phyloP scores from a whole-genome alignment of 805 yeast species.

The Komagataella ulmi region DNA sequence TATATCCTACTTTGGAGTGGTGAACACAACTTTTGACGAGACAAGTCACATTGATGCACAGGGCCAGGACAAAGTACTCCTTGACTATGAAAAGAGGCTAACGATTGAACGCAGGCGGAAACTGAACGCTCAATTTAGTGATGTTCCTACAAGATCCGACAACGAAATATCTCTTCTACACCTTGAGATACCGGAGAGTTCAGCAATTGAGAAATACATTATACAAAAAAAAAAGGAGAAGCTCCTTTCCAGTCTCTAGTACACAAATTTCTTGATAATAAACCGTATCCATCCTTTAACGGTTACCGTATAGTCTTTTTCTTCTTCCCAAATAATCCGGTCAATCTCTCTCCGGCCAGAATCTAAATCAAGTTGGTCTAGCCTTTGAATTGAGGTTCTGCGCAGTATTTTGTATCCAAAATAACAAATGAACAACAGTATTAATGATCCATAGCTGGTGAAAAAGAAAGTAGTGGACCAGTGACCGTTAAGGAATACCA shows the following conservation, averaged over 20 bases:
- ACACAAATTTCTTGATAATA: background rate
- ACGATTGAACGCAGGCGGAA: background rate
- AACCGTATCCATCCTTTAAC: background rate
- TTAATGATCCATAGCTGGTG: conserved; percentile 39
- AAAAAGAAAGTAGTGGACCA: conserved; percentile 39
- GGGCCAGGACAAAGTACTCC: conserved; percentile 4
- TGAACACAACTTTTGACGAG: background rate
- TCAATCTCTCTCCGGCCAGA: conserved; percentile 79
- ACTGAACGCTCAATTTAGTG: background rate
- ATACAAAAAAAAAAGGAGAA: background rate
- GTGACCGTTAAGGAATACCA: conserved; percentile 30
- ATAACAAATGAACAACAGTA: conserved; percentile 30
- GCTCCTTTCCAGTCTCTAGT: background rate
- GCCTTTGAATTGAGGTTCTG: conserved; percentile 50
- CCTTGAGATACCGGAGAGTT: background rate
- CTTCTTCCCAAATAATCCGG: conserved; percentile 71
- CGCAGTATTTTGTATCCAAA: conserved; percentile 37
- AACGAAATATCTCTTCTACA: background rate
- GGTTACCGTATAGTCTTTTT: conserved; percentile 14
- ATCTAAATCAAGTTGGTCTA: conserved; percentile 70
- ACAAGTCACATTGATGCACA: background rate
- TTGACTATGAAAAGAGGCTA: conserved; percentile 14
- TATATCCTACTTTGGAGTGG: background rate
- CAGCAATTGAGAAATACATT: background rate
- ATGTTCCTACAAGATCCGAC: background rate